Base-by-base conservation (phyloP, 495 filamentous ascomycete species). In the Neurospora sp. region DNA sequence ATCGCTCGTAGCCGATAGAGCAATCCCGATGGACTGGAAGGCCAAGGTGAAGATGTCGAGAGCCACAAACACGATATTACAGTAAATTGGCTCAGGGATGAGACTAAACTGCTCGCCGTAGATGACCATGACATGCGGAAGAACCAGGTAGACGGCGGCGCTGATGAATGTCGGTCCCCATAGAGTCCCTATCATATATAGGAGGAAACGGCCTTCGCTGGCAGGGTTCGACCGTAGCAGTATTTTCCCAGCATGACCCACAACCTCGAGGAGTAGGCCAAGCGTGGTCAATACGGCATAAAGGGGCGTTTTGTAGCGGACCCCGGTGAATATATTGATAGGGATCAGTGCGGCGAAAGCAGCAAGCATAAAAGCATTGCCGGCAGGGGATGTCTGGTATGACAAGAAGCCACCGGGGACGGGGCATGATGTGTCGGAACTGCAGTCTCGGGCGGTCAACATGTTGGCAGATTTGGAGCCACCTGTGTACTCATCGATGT, bases 191-290 rank as follows among this genome's bases (percentile, higher is more conserved):
- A 82, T 66, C 70, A 86, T 76, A 37, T 79, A 84, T 2, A 85
- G 39, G 21, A 77, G 73, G 36, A 84, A 83, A 39, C 69, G 74
- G 17, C 72, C 70, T 36, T 73, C 72, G 59, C 76, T 80, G 8
- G 77, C 76, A 6, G 74, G 75, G 71, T 79, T 74, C 42, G 48
- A 71, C 37, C 75, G 75, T 37, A 84, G 76, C 66, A 86, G 69
- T 21, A 85, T 54, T 69, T 81, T 78, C 5, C 80, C 83, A 36
- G 81, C 75, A 72, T 85, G 85, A 40, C 83, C 83, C 36, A 83
- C 54, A 34, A 83, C 77, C 36, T 85, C 83, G 6, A 84, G 70
- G 3, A 80, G 74, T 13, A 85, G 75, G 0, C 83, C 83, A 3
- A 77, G 77, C 6, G 77, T 69, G 11, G 85, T 70, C 10, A 77